Base-by-base conservation (phyloP, 1,284 basidiomycete species). In the Thelephora terrestris region DNA sequence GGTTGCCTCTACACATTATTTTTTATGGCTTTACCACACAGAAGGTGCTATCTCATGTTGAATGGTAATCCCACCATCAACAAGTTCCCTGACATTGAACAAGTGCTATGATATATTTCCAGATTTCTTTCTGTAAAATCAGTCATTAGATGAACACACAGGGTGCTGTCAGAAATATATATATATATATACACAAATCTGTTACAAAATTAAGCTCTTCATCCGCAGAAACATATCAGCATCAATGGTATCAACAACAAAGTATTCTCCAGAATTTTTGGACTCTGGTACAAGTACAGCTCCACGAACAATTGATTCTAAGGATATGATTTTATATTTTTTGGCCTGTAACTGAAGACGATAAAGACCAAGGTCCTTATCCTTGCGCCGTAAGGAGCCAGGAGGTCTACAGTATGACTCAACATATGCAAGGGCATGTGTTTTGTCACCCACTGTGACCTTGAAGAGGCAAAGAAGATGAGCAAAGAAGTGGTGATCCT, bases 211-310 rank as follows among this genome's bases (percentile, higher is more conserved):
- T n/a, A n/a, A n/a, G n/a, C n/a, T n/a, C 3, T 52, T 52, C n/a
- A 51, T 25, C 6, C 55, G 53, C 4, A 65, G 36, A 43, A 59
- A 65, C 54, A 58, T 58, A 37, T 65, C 63, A 35, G 52, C 49
- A 39, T 64, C 61, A 7, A 61, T 45, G 1, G 52, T 40, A 48
- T 64, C 60, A 3, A 58, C 49, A 1, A 62, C 58, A 18, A 64
- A 50, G 29, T 47, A 61, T 23, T 64, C 58, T 5, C 51, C 53
- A 2, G 21, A 14, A 3, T 35, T 47, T 4, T 53, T 50, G n/a
- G 43, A 50, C 38, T 61, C 58, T 5, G 47, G 48, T 12, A 51
- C 53, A 7, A 64, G 45, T 9, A 59, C 47, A 1, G 56, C 60
- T 5, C 64, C 59, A 16, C 54, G 50, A 9, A 61, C 47, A 18